Base-by-base conservation (phyloP, 306 rosid genomes). In the Fragaria vesca region DNA sequence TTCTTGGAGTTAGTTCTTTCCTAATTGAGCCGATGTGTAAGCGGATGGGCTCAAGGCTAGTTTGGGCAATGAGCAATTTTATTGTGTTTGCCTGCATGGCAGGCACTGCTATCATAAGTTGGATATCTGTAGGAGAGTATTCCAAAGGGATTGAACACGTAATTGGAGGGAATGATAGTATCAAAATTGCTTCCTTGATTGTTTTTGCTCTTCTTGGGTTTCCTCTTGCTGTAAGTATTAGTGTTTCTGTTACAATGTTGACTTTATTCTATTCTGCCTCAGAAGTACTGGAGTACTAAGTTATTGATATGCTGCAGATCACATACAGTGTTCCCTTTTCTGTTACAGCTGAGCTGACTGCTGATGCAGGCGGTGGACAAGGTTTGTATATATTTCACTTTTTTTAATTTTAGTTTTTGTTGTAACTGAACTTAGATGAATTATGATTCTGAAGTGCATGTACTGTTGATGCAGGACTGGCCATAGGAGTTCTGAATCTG, bases 41-140 rank as follows among this genome's bases (percentile, higher is more conserved):
- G 79, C 82, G 88, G 89, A 82, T 92, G 87, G 98, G 98, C 55
- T 85, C 98, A 5, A 95, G 95, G 78, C 76, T 88, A 66, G 97
- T 96, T 66, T 96, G 99, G 99, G 96, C 99, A 61, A 61, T 91
- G 84, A 93, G 99, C 93, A 95, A 92, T 86, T 92, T 95, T 86
- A 80, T 95, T 8, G 93, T 95, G 84, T 93, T 93, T 86, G 90
- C 84, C 86, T 90, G 98, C 93, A 95, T 95, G 98, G 87, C 89
- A 47, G 89, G 90, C 80, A 96, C 99, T 75, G 97, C 99, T 69
- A 57, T 96, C 76, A 91, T 93, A 70, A 96, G 94, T 84, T 82
- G 87, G 58, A 83, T 93, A 85, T 91, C 99, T 12, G 72, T 84
- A 40, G 81, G 15, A 69, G 85, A 84, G 81, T 85, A 89, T 74